Base-by-base conservation (phyloP, 176 grass and related monocot genomes). In the Cenchrus fungigraminus region DNA sequence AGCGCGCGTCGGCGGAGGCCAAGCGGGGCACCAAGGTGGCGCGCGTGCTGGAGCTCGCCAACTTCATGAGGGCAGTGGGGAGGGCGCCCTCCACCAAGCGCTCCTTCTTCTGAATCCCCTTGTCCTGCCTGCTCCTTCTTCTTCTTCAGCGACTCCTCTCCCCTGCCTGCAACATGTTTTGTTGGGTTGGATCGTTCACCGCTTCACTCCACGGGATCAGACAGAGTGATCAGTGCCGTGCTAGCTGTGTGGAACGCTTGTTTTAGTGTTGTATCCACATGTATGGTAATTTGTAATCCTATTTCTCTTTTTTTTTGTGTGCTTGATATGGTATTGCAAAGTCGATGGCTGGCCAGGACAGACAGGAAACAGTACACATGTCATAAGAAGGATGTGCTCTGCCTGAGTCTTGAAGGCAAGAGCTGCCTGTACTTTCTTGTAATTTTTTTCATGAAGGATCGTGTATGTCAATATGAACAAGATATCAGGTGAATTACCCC, bases 31-130 rank as follows among this genome's bases (percentile, higher is more conserved):
- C 96, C 44, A 98, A 98, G 84, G 92, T 94, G 40, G 93, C 93
- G 28, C 92, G 94, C 70, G 88, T 98, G 70, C 80, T 98, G 22
- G 93, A 98, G 83, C 86, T 98, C 72, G 83, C 93, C 4, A 86
- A 92, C 78, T 95, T 98, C 85, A 95, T 98, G 96, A 89, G 91
- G 67, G 96, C 96, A 20, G 91, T 98, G 9, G 96, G 96, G 11
- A 91, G 93, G 77, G 93, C 93, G 63, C 96, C 96, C 2, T 92
- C 93, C 62, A 92, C 91, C 62, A 98, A 94, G 76, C 93, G 93
- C 74, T 94, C 93, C 78, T 94, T 95, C 87, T 98, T 98, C 86
- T 98, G 83, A 86, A 10, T 60, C 62, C 10, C 58, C 7, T 19
- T 34, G 25, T 25, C 25, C 25, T 40, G 37, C 37, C 37, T 40